These are phyloP conservation scores for Pythium insidiosum DNA, from an alignment of 352 stramenopile species.

Conservation along the genomic window DNA sequence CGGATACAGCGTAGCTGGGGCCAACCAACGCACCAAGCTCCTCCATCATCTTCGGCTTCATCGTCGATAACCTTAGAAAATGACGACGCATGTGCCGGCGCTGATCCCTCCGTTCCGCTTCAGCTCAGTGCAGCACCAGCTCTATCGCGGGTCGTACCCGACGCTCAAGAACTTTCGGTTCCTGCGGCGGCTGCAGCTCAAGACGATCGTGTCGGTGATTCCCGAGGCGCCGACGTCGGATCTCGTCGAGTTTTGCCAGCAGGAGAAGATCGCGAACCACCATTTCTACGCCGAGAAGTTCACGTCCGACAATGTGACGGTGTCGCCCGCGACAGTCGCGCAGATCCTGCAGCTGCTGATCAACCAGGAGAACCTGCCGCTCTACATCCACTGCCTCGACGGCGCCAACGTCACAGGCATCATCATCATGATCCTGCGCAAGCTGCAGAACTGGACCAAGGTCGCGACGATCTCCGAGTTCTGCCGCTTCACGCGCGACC, in stretches of 20 bases:
- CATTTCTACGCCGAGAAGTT: conserved; percentile 86
- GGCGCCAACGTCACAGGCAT: conserved; percentile 83
- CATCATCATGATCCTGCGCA: conserved; percentile 82
- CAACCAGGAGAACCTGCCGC: conserved; percentile 64
- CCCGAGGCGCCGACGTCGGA: conserved; percentile 73
- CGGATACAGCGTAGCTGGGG: no score
- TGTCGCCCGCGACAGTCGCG: conserved; percentile 57
- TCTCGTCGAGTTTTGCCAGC: conserved; percentile 58
- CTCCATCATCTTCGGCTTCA: no score
- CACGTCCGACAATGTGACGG: conserved; percentile 82
- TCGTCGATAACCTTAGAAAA: no score
- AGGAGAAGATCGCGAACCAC: conserved; percentile 61
- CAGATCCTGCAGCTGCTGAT: conserved; percentile 77
- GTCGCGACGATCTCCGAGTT: conserved; percentile 78
- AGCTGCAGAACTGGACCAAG: conserved; percentile 87
- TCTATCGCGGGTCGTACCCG: conserved; percentile 78
- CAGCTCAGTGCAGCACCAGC: conserved; percentile 69
- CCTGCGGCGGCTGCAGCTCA: conserved; percentile 57
- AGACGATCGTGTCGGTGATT: conserved; percentile 75
- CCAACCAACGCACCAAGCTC: no score
- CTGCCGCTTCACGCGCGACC: conserved; percentile 81
- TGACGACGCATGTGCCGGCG: conserved; percentile 47
- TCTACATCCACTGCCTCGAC: conserved; percentile 87
- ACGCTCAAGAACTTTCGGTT: conserved; percentile 87
- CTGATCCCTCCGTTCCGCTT: conserved; percentile 85